These are phyloP conservation scores for Chiua sp. DNA, from an alignment of 1,284 basidiomycete species.

Conservation along the genomic window DNA sequence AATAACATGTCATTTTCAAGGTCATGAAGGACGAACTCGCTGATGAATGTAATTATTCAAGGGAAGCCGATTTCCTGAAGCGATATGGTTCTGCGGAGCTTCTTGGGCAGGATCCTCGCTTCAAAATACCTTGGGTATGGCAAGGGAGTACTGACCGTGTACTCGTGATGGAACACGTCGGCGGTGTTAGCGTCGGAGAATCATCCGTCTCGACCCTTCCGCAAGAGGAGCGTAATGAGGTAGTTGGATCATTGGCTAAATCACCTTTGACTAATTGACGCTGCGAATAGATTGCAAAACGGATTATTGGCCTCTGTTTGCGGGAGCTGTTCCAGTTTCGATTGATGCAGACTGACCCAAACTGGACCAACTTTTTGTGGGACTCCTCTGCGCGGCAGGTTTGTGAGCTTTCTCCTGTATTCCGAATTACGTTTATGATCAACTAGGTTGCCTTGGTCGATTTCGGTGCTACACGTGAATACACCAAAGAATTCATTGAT, in stretches of 20 bases:
- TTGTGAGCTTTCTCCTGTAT: background rate
- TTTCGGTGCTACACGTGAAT: slow-evolving; percentile 94
- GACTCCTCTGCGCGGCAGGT: slow-evolving; percentile 65
- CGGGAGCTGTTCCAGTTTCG: slow-evolving; percentile 92
- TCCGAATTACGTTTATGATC: background rate
- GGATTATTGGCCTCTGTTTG: slow-evolving; percentile 87
- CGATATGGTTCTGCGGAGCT: slow-evolving; percentile 60
- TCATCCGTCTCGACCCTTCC: slow-evolving; percentile 53
- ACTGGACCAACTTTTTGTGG: slow-evolving; percentile 98
- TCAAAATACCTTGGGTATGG: slow-evolving; percentile 89
- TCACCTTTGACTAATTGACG: background rate
- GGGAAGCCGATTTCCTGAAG: slow-evolving; percentile 81
- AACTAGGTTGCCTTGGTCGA: slow-evolving; percentile 88
- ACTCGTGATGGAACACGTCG: slow-evolving; percentile 90
- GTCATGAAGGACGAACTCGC: slow-evolving; percentile 92
- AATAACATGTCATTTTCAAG: slow-evolving; percentile 35
- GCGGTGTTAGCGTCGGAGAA: slow-evolving; percentile 83
- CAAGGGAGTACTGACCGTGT: slow-evolving; percentile 82
- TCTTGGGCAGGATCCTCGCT: slow-evolving; percentile 68
- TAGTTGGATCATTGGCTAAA: slow-evolving; percentile 39
- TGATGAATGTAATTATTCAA: slow-evolving; percentile 94
- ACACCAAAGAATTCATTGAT: slow-evolving; percentile 89
- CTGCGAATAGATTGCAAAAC: slow-evolving; percentile 73
- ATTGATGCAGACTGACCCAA: slow-evolving; percentile 98
- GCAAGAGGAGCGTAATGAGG: slow-evolving; percentile 79